These are phyloP conservation scores for Colletotrichum lupini DNA, from an alignment of 2,329 filamentous ascomycete genomes.

Conservation along the genomic window DNA sequence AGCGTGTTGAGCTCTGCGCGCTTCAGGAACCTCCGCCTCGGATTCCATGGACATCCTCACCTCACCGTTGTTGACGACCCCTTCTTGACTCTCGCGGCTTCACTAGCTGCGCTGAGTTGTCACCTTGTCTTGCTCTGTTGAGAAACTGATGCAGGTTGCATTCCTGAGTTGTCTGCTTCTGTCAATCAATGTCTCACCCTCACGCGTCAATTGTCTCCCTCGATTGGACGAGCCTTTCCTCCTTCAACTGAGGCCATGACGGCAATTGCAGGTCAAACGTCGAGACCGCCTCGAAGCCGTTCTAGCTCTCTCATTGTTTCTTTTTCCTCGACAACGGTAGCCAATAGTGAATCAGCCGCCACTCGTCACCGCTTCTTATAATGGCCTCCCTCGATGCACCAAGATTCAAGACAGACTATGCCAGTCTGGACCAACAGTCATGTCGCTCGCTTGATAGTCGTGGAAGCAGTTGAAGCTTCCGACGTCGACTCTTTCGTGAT, in stretches of 20 bases:
- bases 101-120: not conserved
- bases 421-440: not conserved
- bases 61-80: not conserved
- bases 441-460: conserved; percentile 10
- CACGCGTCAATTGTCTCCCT: conserved; percentile 13
- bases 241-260: conserved; percentile 2
- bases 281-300: not conserved
- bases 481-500: conserved; percentile 5
- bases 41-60: not conserved
- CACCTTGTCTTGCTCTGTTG: not conserved
- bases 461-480: conserved; percentile 6
- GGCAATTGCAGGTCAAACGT: not conserved
- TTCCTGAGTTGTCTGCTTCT: not conserved
- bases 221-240: conserved; percentile 6
- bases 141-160: not conserved
- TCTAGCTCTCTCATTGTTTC: not conserved
- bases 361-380: conserved; percentile 26
- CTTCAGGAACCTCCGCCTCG: not conserved
- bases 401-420: not conserved
- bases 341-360: conserved; percentile 6
- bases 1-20: not conserved
- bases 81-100: not conserved
- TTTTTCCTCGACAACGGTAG: not conserved
- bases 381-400: conserved; percentile 1
- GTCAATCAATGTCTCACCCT: conserved; percentile 22